Evolutionary conservation across 176 grass and related monocot species (phyloP).

Genomic region (Puya raimondii): DNA sequence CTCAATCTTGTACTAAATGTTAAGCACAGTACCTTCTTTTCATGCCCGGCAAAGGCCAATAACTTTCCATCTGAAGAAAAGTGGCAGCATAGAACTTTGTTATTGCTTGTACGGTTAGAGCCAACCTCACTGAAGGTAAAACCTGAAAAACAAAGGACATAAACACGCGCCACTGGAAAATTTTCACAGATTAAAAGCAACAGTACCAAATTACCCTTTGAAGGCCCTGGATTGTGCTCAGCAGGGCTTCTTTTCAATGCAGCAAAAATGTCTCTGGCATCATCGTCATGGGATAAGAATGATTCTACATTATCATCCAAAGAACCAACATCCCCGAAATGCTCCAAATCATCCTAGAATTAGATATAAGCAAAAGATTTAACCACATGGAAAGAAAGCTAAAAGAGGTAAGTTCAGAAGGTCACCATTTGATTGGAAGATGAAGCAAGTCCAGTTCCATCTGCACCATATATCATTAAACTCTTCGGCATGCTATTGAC

Average conservation of each 20-base stretch:
- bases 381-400: neutral
- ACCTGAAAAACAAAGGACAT: conserved; percentile 36
- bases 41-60: conserved; percentile 93
- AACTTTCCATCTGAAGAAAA: conserved; percentile 94
- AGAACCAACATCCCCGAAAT: conserved; percentile 82
- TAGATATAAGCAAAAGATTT: conserved; percentile 13
- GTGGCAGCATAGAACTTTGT: conserved; percentile 90
- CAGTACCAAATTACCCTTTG: conserved; percentile 43
- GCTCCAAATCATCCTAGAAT: conserved; percentile 83
- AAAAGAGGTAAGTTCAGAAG: too few relatives aligned
- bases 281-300: conserved; percentile 89
- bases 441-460: conserved; percentile 77
- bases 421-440: conserved; percentile 98
- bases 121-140: conserved; percentile 83
- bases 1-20: neutral
- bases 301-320: conserved; percentile 99
- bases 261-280: conserved; percentile 84
- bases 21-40: conserved; percentile 63
- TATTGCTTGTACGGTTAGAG: conserved; percentile 77
- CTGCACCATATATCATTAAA: conserved; percentile 85
- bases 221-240: conserved; percentile 52
- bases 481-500: conserved; percentile 51
- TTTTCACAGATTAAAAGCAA: conserved; percentile 2
- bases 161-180: neutral
- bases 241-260: conserved; percentile 55